Conservation (phyloP, 208 protist species). For the Trypanosoma rangeli region DNA sequence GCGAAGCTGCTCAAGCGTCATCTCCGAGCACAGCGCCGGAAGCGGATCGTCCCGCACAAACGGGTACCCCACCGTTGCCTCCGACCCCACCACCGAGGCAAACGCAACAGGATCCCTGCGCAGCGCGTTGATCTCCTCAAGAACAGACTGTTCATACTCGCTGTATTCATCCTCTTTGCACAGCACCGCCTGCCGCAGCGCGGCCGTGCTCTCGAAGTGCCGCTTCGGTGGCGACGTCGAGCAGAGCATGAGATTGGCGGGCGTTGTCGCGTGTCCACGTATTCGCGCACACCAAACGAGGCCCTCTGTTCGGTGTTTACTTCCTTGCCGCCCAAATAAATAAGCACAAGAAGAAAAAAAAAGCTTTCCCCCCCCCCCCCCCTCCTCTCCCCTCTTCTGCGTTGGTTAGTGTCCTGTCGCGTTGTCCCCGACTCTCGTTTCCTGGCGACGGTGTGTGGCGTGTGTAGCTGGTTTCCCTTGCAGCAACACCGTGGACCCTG, state of each 20-base stretch:
- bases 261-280: background rate
- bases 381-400: no score
- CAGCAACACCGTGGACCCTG: background rate
- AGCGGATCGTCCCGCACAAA: conserved; percentile 56
- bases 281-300: no score
- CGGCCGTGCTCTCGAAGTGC: conserved; percentile 34
- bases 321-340: no score
- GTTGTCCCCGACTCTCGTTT: no score
- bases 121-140: conserved; percentile 72
- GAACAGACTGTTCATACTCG: conserved; percentile 51
- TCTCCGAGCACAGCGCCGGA: conserved; percentile 25
- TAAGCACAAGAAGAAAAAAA: no score
- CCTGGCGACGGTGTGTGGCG: no score
- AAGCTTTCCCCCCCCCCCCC: no score
- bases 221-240: conserved; percentile 1
- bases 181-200: conserved; percentile 53
- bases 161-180: conserved; percentile 58
- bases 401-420: no score
- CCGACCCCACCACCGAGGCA: conserved; percentile 49
- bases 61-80: conserved; percentile 65
- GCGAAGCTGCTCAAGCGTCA: conserved; percentile 68
- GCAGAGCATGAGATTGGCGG: background rate
- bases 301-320: no score
- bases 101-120: conserved; percentile 62
- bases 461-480: no score